Evolutionary conservation across 768 basidiomycete species (phyloP).

Genomic region (Grammothele lineata): DNA sequence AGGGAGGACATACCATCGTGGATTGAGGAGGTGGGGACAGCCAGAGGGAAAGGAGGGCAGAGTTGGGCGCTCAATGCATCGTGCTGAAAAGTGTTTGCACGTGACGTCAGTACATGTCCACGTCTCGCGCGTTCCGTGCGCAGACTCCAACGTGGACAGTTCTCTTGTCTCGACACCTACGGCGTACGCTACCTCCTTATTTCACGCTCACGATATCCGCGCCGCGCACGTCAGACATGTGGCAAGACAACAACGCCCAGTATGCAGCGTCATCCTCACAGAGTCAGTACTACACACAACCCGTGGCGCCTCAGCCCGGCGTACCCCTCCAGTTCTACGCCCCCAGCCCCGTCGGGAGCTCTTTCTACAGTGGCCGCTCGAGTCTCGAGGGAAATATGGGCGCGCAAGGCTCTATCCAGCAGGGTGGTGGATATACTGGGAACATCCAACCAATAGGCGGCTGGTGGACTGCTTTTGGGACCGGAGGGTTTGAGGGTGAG

Average conservation of each 20-base stretch:
- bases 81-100: background rate
- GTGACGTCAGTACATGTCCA: slow-evolving; percentile 15
- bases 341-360: slow-evolving; percentile 50
- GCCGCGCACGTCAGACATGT: slow-evolving; percentile 51
- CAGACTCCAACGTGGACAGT: slow-evolving; percentile 6
- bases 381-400: slow-evolving; percentile 71
- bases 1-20: slow-evolving; percentile 24
- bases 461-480: slow-evolving; percentile 97
- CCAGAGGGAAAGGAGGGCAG: slow-evolving; percentile 1
- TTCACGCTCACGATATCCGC: background rate
- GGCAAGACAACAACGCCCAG: slow-evolving; percentile 64
- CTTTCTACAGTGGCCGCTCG: slow-evolving; percentile 68
- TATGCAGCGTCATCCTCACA: slow-evolving; percentile 62
- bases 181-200: slow-evolving; percentile 3
- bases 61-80: background rate
- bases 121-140: slow-evolving; percentile 9
- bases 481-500: slow-evolving; percentile 93
- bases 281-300: slow-evolving; percentile 46
- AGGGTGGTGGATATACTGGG: slow-evolving; percentile 55
- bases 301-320: slow-evolving; percentile 41
- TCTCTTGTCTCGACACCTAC: slow-evolving; percentile 1
- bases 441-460: slow-evolving; percentile 69
- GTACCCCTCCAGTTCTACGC: slow-evolving; percentile 77
- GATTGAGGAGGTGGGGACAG: slow-evolving; percentile 9
- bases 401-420: slow-evolving; percentile 48